Percentiles rank a stretch among this genome's conserved stretches.
Evolutionary conservation across 1,139 yeast genomes (phyloP).

Genomic region (Taphrina flavorubra): DNA sequence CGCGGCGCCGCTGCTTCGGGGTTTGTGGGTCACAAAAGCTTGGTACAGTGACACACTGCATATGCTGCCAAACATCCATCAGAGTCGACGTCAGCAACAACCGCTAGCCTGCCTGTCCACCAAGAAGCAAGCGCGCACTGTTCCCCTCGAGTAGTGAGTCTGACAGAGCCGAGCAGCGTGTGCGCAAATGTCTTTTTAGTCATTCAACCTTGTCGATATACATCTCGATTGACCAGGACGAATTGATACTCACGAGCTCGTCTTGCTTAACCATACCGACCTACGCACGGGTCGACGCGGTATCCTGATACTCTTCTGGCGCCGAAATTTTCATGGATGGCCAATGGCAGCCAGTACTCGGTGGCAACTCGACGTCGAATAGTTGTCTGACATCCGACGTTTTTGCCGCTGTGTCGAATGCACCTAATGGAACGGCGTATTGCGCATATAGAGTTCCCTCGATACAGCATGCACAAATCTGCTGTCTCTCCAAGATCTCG

Average conservation of each 20-base stretch:
- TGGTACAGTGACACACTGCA: not conserved
- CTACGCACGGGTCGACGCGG: not conserved
- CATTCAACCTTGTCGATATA: too few species aligned
- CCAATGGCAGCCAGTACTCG: conserved; percentile 7
- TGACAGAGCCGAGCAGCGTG: too few species aligned
- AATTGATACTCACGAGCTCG: too few species aligned
- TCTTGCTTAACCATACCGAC: too few species aligned
- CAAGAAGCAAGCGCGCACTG: too few species aligned
- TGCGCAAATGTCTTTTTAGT: too few species aligned
- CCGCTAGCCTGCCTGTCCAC: too few species aligned
- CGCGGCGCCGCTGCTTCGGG: too few species aligned
- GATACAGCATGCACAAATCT: conserved; percentile 16
- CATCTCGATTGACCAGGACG: too few species aligned
- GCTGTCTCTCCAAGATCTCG: not conserved
- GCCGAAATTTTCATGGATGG: not conserved
- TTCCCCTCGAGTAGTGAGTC: too few species aligned
- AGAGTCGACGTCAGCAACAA: too few species aligned
- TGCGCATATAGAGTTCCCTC: conserved; percentile 24
- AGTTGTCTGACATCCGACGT: not conserved
- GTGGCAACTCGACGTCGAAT: not conserved
- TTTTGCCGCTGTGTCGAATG: not conserved
- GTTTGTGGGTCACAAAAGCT: not conserved
- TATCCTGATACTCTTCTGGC: not conserved
- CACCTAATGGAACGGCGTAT: not conserved
- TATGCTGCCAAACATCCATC: too few species aligned